Conservation (phyloP, 352 stramenopile genomes). For the Globisporangium ultimum region DNA sequence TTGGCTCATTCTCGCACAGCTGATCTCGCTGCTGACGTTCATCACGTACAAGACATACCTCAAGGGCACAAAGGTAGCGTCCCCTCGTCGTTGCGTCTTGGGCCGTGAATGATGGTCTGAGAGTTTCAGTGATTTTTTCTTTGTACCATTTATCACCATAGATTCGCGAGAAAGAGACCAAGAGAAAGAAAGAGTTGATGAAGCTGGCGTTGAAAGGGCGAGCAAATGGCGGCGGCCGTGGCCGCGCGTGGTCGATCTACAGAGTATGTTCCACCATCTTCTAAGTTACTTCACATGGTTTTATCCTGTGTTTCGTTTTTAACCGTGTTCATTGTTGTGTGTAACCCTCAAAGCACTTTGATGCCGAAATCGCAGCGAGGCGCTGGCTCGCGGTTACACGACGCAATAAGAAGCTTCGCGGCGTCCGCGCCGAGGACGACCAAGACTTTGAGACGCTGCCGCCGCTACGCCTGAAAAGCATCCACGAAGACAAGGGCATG, state of each 20-base stretch:
- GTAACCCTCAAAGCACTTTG: too few relatives aligned
- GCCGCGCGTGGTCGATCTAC: slow-evolving; percentile 68
- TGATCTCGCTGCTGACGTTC: slow-evolving; percentile 72
- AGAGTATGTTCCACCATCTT: too few relatives aligned
- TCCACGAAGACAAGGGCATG: too few relatives aligned
- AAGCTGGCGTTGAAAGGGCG: slow-evolving; percentile 52
- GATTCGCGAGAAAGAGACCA: slow-evolving; percentile 66
- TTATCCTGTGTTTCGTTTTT: too few relatives aligned
- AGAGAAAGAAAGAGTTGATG: slow-evolving; percentile 35
- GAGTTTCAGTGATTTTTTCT: too few relatives aligned
- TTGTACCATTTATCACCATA: slow-evolving; percentile 14
- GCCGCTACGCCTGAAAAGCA: slow-evolving; percentile 16
- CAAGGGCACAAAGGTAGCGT: slow-evolving; percentile 77
- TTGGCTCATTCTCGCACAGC: slow-evolving; percentile 76
- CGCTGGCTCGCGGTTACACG: slow-evolving; percentile 66
- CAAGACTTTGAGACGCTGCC: slow-evolving; percentile 68
- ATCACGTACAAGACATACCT: slow-evolving; percentile 72
- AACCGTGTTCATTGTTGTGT: slow-evolving; percentile 7
- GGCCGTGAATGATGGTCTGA: too few relatives aligned
- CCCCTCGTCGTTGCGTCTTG: too few relatives aligned
- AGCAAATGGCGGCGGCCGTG: slow-evolving; percentile 34
- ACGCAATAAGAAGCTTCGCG: slow-evolving; percentile 44
- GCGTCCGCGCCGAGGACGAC: slow-evolving; percentile 45
- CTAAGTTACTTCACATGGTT: too few relatives aligned
- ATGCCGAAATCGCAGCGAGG: slow-evolving; percentile 51